Evolutionary conservation across 495 filamentous ascomycete species (phyloP).

Genomic region (Xylaria curta): DNA sequence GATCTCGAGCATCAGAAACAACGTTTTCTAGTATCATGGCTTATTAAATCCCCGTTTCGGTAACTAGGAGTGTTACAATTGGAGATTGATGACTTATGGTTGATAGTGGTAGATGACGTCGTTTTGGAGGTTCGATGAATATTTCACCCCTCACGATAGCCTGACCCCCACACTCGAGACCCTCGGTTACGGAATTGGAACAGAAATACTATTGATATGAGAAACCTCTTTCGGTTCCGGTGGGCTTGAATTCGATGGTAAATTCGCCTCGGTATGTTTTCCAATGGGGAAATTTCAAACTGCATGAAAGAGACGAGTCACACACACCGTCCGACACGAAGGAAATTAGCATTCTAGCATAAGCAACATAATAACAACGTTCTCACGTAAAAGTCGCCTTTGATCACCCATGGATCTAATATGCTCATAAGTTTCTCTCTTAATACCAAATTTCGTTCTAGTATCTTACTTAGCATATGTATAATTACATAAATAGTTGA

Average conservation of each 20-base stretch:
- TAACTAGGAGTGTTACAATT: too few relatives aligned
- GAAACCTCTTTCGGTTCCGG: neutral
- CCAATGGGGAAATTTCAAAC: neutral
- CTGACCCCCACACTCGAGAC: constrained; percentile 3
- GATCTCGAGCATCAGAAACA: constrained; percentile 18
- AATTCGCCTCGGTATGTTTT: neutral
- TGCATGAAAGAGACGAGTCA: neutral
- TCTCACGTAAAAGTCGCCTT: too few relatives aligned
- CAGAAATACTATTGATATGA: neutral
- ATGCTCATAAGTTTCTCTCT: too few relatives aligned
- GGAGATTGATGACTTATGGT: neutral
- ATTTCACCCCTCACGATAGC: neutral
- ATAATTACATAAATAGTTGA: too few relatives aligned
- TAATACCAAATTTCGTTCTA: too few relatives aligned
- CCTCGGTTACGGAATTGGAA: neutral
- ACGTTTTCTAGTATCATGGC: constrained; percentile 28
- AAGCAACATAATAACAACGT: too few relatives aligned
- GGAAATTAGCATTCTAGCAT: too few relatives aligned
- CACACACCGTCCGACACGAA: too few relatives aligned
- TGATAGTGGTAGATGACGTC: constrained; percentile 9
- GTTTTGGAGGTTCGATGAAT: neutral
- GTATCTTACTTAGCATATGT: too few relatives aligned
- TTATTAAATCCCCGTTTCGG: neutral
- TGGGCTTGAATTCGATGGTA: neutral
- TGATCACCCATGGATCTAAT: too few relatives aligned